Evolutionary conservation across 2,329 filamentous ascomycete genomes (phyloP).

Genomic region (Aspergillus sp.): DNA sequence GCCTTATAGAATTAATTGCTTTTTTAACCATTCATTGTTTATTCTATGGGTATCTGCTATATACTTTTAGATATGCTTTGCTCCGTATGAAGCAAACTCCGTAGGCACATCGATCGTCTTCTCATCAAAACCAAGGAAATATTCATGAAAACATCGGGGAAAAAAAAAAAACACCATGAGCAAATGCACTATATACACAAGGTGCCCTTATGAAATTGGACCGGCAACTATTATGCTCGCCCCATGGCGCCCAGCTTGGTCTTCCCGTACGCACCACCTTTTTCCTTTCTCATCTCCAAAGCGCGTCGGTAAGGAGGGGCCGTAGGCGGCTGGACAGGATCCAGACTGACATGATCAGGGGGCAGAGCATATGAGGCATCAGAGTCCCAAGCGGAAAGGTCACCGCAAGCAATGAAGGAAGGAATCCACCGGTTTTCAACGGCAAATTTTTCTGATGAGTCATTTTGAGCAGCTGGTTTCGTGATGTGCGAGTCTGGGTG

Average conservation of each 20-base stretch:
- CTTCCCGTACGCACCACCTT: constrained; percentile 73
- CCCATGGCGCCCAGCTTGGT: constrained; percentile 44
- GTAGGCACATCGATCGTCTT: background rate
- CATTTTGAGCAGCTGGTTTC: constrained; percentile 14
- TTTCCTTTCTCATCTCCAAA: constrained; percentile 72
- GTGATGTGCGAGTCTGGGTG: constrained; percentile 28
- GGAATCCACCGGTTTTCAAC: constrained; percentile 73
- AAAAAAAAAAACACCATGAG: background rate
- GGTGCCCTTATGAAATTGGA: constrained; percentile 1
- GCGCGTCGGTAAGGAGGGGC: constrained; percentile 92
- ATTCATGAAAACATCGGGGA: background rate
- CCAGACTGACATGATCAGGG: constrained; percentile 77
- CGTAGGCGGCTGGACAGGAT: constrained; percentile 91
- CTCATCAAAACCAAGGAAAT: background rate
- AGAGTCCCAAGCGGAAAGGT: constrained; percentile 89
- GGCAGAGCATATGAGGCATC: constrained; percentile 91
- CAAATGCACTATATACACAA: background rate
- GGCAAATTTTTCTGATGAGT: constrained; percentile 21
- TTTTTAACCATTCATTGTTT: background rate
- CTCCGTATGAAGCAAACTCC: background rate
- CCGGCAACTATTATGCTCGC: constrained; percentile 13
- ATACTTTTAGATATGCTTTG: constrained; percentile 1
- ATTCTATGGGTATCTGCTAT: constrained; percentile 12
- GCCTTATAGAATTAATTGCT: too few species aligned
- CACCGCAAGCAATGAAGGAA: constrained; percentile 94